These are phyloP conservation scores for Dovyalis caffra DNA, from an alignment of 345 rosid genomes.

Conservation along the genomic window DNA sequence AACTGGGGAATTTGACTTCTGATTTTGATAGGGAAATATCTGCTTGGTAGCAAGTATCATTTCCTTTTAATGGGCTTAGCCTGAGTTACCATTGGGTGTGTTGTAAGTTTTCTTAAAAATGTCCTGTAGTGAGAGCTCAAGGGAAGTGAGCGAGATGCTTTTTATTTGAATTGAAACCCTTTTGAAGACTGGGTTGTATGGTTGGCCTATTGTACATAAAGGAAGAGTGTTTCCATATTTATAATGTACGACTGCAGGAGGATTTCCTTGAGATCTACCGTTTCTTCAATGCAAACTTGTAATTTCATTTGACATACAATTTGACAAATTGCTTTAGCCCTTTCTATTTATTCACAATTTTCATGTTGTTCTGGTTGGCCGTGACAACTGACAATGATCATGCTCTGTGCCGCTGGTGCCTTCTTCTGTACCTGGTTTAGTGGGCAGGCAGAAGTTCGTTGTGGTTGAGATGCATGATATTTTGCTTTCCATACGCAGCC, in stretches of 20 bases:
- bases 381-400: not conserved
- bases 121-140: slow-evolving; percentile 29
- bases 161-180: not conserved
- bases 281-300: slow-evolving; percentile 19
- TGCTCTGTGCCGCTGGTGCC: not conserved
- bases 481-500: not conserved
- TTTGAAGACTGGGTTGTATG: slow-evolving; percentile 13
- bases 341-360: not conserved
- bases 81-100: slow-evolving; percentile 22
- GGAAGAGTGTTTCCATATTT: slow-evolving; percentile 38
- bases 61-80: slow-evolving; percentile 13
- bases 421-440: not conserved
- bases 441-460: not conserved
- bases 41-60: slow-evolving; percentile 12
- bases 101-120: slow-evolving; percentile 20
- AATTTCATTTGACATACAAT: slow-evolving; percentile 14
- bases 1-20: slow-evolving; percentile 89
- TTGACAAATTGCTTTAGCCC: not conserved
- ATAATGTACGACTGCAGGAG: slow-evolving; percentile 25
- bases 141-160: slow-evolving; percentile 30
- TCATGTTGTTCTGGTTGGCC: not conserved
- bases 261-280: slow-evolving; percentile 19
- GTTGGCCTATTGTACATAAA: slow-evolving; percentile 68
- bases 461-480: not conserved
- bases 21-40: slow-evolving; percentile 34